phyloP scores from a whole-genome alignment of 2,329 filamentous ascomycete species.

The Penicillium fuscoglaucum region DNA sequence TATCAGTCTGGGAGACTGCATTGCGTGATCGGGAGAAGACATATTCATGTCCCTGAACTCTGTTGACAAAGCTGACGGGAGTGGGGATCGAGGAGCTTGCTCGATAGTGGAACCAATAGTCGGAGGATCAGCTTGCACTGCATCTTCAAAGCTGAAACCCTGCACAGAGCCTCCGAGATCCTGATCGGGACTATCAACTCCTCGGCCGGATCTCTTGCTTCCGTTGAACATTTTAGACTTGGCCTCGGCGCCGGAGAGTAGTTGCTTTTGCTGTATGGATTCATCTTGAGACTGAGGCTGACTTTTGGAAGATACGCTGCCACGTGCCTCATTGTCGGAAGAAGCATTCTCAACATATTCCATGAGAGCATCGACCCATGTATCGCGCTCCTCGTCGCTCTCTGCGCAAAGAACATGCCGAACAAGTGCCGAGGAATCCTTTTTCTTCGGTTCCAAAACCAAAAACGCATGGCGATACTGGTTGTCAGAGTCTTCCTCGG shows the following conservation, averaged over 20 bases:
- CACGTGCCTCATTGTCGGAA: constrained; percentile 34
- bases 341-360: constrained; percentile 71
- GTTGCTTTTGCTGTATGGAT: constrained; percentile 19
- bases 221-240: constrained; percentile 31
- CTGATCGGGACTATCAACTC: constrained; percentile 42
- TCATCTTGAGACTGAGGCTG: constrained; percentile 23
- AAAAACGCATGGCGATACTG: constrained; percentile 97
- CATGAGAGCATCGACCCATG: constrained; percentile 87
- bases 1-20: constrained; percentile 58
- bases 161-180: constrained; percentile 43
- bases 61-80: constrained; percentile 29
- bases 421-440: constrained; percentile 82
- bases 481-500: constrained; percentile 77
- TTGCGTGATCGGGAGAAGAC: constrained; percentile 30
- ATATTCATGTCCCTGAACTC: constrained; percentile 32
- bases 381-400: constrained; percentile 86
- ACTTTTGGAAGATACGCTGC: constrained; percentile 19
- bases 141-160: constrained; percentile 58
- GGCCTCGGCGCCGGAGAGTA: constrained; percentile 13
- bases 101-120: constrained; percentile 48
- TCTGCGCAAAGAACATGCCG: constrained; percentile 95
- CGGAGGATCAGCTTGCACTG: constrained; percentile 58
- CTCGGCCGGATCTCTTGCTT: constrained; percentile 33
- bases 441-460: constrained; percentile 92
- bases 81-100: constrained; percentile 35